A percentile compares a stretch with the other conserved stretches of the same genome.
Evolutionary conservation across 2,329 filamentous ascomycete genomes (phyloP).

Genomic region (Leptosphaerulina australis): DNA sequence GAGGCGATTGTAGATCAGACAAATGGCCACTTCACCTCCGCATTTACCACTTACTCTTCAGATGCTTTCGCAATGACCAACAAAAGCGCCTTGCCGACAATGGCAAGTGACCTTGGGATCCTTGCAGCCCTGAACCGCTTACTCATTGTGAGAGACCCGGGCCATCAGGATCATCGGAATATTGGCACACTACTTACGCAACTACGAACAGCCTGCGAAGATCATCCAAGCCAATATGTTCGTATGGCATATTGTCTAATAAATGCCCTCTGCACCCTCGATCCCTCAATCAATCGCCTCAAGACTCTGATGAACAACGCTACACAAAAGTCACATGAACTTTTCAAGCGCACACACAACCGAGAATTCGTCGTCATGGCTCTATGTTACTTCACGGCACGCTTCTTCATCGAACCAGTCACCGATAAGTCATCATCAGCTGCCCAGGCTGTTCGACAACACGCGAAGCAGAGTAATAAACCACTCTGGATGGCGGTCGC

Average conservation of each 20-base stretch:
- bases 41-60: constrained; percentile 70
- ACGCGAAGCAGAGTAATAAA: constrained; percentile 31
- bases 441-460: constrained; percentile 37
- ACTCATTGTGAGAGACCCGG: constrained; percentile 52
- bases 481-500: constrained; percentile 42
- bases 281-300: constrained; percentile 71
- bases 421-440: constrained; percentile 65
- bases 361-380: constrained; percentile 81
- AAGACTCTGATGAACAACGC: constrained; percentile 74
- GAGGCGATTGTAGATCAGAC: constrained; percentile 77
- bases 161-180: constrained; percentile 55
- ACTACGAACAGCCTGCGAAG: constrained; percentile 70
- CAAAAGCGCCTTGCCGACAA: constrained; percentile 26
- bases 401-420: constrained; percentile 81
- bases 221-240: constrained; percentile 76
- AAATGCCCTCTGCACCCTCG: constrained; percentile 67
- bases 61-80: constrained; percentile 62
- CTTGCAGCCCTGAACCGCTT: constrained; percentile 57
- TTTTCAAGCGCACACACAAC: constrained; percentile 73
- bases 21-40: constrained; percentile 71
- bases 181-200: constrained; percentile 67
- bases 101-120: constrained; percentile 52
- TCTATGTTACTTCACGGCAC: constrained; percentile 81
- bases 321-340: constrained; percentile 63
- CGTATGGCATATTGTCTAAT: constrained; percentile 78